Base-by-base conservation (phyloP, 169 alveolate genomes). In the Cyclospora cayetanensis region DNA sequence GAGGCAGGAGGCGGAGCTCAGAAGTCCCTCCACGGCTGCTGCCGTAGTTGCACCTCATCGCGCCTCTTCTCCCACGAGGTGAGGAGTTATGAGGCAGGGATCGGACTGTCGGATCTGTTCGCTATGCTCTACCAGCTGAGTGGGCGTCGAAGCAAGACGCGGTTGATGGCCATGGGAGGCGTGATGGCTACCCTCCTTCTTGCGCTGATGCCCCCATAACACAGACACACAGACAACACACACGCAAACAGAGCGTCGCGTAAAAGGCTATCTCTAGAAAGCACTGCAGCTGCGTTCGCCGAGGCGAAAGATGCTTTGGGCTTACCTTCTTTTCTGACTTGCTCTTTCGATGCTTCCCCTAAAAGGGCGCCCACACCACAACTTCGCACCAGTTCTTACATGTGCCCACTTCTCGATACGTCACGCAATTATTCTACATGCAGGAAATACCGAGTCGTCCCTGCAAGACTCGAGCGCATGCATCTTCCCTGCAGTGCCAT, bases 331-430 rank as follows among this genome's bases (percentile, higher is more conserved):
- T 72, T 37, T 72, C 84, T 7, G 84, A 72, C 31, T 72, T 72
- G 84, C 84, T 72, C 55, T 72, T 72, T 31, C 84, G 84, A 42
- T 72, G 84, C 27, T 72, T 72, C 2, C 84, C 84, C 84, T 72
- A 15, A 35, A n/a, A n/a, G n/a, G n/a, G n/a, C n/a, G n/a, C n/a
- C n/a, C n/a, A n/a, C n/a, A n/a, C n/a, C n/a, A n/a, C n/a, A n/a
- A n/a, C n/a, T n/a, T n/a, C n/a, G n/a, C n/a, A n/a, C n/a, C n/a
- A n/a, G n/a, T n/a, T n/a, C n/a, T n/a, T n/a, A n/a, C n/a, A n/a
- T n/a, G n/a, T n/a, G n/a, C n/a, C n/a, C n/a, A n/a, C n/a, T n/a
- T n/a, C n/a, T n/a, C n/a, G n/a, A n/a, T n/a, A n/a, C n/a, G n/a
- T n/a, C n/a, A n/a, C n/a, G n/a, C n/a, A n/a, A n/a, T n/a, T n/a